phyloP scores from a whole-genome alignment of 2,329 filamentous ascomycete genomes.

The Dendryphion nanum region DNA sequence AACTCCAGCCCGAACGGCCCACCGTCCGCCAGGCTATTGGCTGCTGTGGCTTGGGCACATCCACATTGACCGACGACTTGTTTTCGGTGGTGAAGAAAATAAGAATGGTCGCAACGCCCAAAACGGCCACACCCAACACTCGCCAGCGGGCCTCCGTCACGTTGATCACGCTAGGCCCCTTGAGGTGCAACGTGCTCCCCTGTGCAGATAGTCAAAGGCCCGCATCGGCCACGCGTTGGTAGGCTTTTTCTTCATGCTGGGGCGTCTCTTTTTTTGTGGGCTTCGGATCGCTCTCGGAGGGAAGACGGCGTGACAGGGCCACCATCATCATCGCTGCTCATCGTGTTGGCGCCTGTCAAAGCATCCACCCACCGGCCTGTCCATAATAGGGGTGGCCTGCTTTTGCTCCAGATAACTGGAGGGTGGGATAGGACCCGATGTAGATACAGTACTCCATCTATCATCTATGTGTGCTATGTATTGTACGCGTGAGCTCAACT shows the following conservation, averaged over 20 bases:
- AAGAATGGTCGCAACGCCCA: slow-evolving; percentile 24
- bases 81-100: too few species aligned
- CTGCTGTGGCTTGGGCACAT: slow-evolving; percentile 1
- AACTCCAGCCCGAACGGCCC: slow-evolving; percentile 18
- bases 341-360: not conserved
- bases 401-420: too few species aligned
- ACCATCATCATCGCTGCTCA: not conserved
- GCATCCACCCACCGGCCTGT: not conserved
- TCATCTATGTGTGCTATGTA: too few species aligned
- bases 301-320: too few species aligned
- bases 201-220: slow-evolving; percentile 13
- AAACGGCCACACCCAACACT: slow-evolving; percentile 18
- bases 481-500: too few species aligned
- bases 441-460: too few species aligned
- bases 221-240: slow-evolving; percentile 23
- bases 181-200: not conserved
- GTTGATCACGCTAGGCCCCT: slow-evolving; percentile 9
- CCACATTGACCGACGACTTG: not conserved
- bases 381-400: not conserved
- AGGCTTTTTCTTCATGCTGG: too few species aligned
- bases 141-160: not conserved
- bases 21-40: slow-evolving; percentile 18
- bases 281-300: too few species aligned
- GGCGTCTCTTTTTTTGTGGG: too few species aligned
- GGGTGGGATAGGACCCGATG: too few species aligned